Conservation (phyloP, 352 stramenopile genomes). For the Phytophthora podocarpi region DNA sequence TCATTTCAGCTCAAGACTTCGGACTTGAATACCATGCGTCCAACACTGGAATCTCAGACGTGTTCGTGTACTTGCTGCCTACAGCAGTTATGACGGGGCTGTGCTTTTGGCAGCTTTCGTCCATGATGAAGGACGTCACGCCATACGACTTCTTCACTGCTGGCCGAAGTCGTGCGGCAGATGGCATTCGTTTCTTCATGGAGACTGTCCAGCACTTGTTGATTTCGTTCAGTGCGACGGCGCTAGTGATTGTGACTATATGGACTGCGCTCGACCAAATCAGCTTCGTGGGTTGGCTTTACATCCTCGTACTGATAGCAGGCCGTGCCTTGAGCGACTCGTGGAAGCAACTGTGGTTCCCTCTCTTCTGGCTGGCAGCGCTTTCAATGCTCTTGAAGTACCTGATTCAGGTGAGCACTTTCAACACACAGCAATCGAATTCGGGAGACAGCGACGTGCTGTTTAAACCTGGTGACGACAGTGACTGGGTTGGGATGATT, state of each 20-base stretch:
- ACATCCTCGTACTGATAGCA: slow-evolving; percentile 65
- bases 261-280: slow-evolving; percentile 64
- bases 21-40: slow-evolving; percentile 72
- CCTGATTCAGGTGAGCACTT: slow-evolving; percentile 65
- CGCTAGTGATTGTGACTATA: slow-evolving; percentile 75
- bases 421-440: slow-evolving; percentile 40
- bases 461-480: slow-evolving; percentile 56
- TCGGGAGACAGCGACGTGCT: slow-evolving; percentile 30
- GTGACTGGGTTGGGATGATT: slow-evolving; percentile 64
- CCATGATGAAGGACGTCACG: slow-evolving; percentile 69
- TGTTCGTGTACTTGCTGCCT: slow-evolving; percentile 84
- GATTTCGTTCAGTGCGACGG: slow-evolving; percentile 73
- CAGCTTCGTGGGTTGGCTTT: slow-evolving; percentile 67
- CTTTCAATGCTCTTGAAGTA: slow-evolving; percentile 67
- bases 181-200: slow-evolving; percentile 58
- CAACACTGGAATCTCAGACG: slow-evolving; percentile 58
- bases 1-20: slow-evolving; percentile 76
- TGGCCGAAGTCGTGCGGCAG: slow-evolving; percentile 53
- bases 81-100: slow-evolving; percentile 73
- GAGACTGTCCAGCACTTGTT: slow-evolving; percentile 67
- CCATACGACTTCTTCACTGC: slow-evolving; percentile 70
- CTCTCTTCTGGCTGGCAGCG: slow-evolving; percentile 78
- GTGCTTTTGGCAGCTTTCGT: slow-evolving; percentile 84
- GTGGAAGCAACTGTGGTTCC: slow-evolving; percentile 80
- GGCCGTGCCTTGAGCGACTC: slow-evolving; percentile 56